phyloP scores from a whole-genome alignment of 2,329 filamentous ascomycete genomes.

The Fusarium paranaense region DNA sequence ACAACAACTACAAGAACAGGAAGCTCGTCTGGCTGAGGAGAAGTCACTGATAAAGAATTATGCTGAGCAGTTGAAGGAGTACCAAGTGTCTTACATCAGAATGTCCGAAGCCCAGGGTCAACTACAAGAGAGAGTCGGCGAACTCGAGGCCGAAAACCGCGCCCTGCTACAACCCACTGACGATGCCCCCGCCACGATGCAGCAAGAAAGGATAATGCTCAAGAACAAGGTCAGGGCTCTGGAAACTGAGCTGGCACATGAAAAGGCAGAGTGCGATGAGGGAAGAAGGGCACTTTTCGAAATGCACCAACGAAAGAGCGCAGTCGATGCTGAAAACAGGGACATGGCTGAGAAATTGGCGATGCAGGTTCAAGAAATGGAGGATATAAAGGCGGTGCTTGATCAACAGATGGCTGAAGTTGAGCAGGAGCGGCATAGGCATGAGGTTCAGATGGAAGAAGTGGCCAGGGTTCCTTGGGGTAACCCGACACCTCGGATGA shows the following conservation, averaged over 20 bases:
- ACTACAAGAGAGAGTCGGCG: background rate
- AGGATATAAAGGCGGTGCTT: background rate
- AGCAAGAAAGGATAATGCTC: background rate
- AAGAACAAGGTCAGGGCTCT: background rate
- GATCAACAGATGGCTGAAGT: background rate
- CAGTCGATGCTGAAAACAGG: background rate
- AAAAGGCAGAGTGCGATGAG: background rate
- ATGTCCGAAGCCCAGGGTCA: background rate
- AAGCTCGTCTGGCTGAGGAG: background rate
- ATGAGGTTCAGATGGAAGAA: background rate
- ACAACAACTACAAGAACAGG: background rate
- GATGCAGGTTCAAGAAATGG: background rate
- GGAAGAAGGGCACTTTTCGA: background rate
- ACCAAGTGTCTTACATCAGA: background rate
- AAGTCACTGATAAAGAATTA: background rate
- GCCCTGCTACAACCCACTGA: background rate
- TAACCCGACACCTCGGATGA: background rate
- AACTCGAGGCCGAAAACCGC: background rate
- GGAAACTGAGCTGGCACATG: background rate
- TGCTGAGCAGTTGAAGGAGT: background rate
- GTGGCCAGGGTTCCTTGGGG: background rate
- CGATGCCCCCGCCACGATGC: background rate
- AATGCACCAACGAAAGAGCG: background rate
- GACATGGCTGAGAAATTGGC: background rate
- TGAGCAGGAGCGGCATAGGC: background rate